phyloP scores from a whole-genome alignment of 148 eudicot species.

The Simmondsia chinensis region DNA sequence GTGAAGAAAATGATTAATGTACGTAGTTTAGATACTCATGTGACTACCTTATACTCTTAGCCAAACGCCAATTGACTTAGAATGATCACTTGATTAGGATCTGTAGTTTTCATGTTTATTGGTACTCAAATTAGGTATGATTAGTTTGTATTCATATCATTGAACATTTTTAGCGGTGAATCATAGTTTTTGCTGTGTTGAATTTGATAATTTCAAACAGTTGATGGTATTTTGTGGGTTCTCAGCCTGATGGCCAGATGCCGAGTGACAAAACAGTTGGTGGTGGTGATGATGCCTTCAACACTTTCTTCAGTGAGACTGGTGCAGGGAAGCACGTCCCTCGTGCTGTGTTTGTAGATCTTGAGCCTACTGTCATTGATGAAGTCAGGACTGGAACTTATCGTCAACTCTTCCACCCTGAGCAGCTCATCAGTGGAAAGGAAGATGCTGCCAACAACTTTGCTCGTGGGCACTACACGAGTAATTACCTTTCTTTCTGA shows the following conservation, averaged over 20 bases:
- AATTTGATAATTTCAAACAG: background rate
- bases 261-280: conserved; percentile 31
- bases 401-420: conserved; percentile 38
- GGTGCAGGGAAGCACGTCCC: conserved; percentile 44
- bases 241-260: conserved; percentile 44
- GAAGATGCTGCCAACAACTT: conserved; percentile 48
- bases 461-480: conserved; percentile 43
- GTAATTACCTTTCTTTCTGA: background rate
- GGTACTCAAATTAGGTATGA: no score
- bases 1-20: no score
- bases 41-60: no score
- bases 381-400: conserved; percentile 36
- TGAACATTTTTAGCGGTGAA: no score
- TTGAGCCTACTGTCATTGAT: conserved; percentile 42
- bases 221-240: background rate
- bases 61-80: no score
- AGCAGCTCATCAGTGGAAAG: conserved; percentile 39
- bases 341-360: conserved; percentile 34
- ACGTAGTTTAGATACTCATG: no score
- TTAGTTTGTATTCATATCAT: no score
- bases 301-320: conserved; percentile 46
- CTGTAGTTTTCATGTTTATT: no score
- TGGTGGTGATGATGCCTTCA: conserved; percentile 40
- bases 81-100: no score
- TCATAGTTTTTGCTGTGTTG: no score